A percentile compares a stretch with the other conserved stretches of the same genome.
Conservation (phyloP, 805 yeast genomes). For the Diddensiella transvaalensis region DNA sequence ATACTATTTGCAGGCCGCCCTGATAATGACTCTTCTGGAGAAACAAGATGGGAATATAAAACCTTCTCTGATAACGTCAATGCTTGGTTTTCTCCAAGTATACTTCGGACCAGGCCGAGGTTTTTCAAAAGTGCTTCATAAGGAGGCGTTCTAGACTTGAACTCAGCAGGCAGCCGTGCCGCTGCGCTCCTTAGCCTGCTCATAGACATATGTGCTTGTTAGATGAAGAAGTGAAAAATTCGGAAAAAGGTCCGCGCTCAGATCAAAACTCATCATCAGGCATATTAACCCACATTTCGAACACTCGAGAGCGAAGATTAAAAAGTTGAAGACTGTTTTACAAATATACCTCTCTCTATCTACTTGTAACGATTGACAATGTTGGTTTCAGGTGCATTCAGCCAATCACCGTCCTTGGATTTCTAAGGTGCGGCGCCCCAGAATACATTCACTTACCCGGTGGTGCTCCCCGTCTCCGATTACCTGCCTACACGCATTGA, state of each 20-base stretch:
- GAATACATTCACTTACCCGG: background rate
- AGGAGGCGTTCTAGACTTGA: constrained; percentile 77
- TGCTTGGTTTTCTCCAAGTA: constrained; percentile 68
- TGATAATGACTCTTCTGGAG: constrained; percentile 78
- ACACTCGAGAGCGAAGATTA: no score
- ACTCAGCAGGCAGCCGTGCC: constrained; percentile 36
- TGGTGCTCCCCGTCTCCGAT: no score
- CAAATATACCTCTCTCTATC: no score
- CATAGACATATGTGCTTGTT: background rate
- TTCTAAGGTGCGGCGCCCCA: background rate
- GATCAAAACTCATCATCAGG: background rate
- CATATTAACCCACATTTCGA: background rate
- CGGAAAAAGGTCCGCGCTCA: background rate
- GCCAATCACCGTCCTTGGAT: background rate
- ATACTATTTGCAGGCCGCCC: constrained; percentile 46
- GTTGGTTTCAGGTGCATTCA: no score
- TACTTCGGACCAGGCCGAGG: constrained; percentile 56
- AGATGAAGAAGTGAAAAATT: constrained; percentile 2
- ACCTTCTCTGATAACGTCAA: constrained; percentile 93
- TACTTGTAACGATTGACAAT: no score
- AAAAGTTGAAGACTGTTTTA: no score
- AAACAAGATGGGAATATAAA: constrained; percentile 84
- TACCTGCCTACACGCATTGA: no score
- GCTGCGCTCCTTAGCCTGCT: background rate
- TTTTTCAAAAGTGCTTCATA: constrained; percentile 69